Evolutionary conservation across 106 monocot species (phyloP).

Genomic region (Agapanthus africanus): DNA sequence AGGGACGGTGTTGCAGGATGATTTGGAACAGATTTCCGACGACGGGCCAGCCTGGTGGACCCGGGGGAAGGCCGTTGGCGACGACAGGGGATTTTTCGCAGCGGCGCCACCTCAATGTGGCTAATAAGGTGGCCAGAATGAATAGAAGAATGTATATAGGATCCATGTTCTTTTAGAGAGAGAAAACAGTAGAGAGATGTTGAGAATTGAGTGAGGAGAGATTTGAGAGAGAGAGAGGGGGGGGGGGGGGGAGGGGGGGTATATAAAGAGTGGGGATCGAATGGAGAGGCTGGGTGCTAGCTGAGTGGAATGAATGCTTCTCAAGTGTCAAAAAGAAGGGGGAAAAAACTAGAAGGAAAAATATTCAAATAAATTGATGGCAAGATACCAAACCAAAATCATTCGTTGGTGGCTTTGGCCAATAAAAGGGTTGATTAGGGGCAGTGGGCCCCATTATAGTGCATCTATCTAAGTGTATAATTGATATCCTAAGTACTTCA

Average conservation of each 20-base stretch:
- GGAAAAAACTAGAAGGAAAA: too few relatives aligned
- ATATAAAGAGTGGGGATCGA: background rate
- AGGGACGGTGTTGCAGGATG: constrained; percentile 60
- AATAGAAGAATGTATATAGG: constrained; percentile 40
- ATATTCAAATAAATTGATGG: too few relatives aligned
- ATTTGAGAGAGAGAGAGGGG: background rate
- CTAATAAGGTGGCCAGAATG: constrained; percentile 7
- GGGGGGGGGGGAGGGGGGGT: background rate
- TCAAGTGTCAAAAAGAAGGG: background rate
- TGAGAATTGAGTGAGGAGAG: background rate
- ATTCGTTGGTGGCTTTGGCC: too few relatives aligned
- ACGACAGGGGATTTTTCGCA: constrained; percentile 12
- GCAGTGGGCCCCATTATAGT: too few relatives aligned
- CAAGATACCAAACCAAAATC: too few relatives aligned
- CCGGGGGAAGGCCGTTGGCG: constrained; percentile 49
- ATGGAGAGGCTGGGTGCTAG: too few relatives aligned
- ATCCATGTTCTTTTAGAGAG: too few relatives aligned
- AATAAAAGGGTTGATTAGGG: too few relatives aligned
- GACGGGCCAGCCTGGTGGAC: constrained; percentile 80
- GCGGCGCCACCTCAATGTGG: constrained; percentile 49
- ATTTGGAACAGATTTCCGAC: constrained; percentile 92
- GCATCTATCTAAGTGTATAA: too few relatives aligned
- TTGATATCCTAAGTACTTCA: too few relatives aligned
- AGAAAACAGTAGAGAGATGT: background rate
- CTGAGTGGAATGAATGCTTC: background rate